Conservation (phyloP, 2,329 filamentous ascomycete genomes). For the Alternaria incomplexa region DNA sequence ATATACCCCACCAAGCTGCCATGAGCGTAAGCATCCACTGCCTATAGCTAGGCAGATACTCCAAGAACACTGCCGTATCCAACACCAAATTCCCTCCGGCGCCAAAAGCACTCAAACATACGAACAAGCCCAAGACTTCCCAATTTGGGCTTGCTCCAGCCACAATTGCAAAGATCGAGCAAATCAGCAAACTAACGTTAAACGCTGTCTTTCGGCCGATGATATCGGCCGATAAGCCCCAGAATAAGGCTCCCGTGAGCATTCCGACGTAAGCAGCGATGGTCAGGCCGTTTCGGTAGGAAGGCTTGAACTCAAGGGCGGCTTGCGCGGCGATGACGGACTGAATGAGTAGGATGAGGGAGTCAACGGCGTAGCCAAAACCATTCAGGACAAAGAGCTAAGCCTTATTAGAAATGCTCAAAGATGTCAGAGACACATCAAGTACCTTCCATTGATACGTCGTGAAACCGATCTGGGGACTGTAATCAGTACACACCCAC, state of each 20-base stretch:
- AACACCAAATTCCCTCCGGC: slow-evolving; percentile 68
- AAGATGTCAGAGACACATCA: background rate
- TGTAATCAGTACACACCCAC: background rate
- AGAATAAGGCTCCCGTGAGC: slow-evolving; percentile 68
- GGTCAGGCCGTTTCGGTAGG: slow-evolving; percentile 64
- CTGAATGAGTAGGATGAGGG: slow-evolving; percentile 64
- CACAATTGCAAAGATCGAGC: slow-evolving; percentile 66
- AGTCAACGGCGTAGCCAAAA: slow-evolving; percentile 67
- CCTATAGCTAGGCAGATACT: slow-evolving; percentile 62
- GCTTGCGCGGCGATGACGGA: slow-evolving; percentile 66
- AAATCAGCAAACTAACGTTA: slow-evolving; percentile 69
- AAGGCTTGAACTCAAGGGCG: slow-evolving; percentile 63
- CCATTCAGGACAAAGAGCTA: slow-evolving; percentile 64
- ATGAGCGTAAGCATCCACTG: slow-evolving; percentile 71
- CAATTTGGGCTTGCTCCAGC: slow-evolving; percentile 73
- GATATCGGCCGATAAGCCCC: slow-evolving; percentile 71
- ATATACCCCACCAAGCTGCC: slow-evolving; percentile 61
- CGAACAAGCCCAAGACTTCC: slow-evolving; percentile 68
- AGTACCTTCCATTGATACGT: slow-evolving; percentile 54
- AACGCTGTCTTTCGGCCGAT: slow-evolving; percentile 73
- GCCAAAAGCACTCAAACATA: slow-evolving; percentile 68
- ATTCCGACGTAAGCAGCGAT: slow-evolving; percentile 66
- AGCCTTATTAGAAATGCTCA: background rate
- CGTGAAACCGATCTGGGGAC: slow-evolving; percentile 7
- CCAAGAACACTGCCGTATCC: slow-evolving; percentile 66